Evolutionary conservation across 805 yeast species (phyloP), one percentile per base, ranked within the genome.

Genomic region (Pichia nakasei): DNA sequence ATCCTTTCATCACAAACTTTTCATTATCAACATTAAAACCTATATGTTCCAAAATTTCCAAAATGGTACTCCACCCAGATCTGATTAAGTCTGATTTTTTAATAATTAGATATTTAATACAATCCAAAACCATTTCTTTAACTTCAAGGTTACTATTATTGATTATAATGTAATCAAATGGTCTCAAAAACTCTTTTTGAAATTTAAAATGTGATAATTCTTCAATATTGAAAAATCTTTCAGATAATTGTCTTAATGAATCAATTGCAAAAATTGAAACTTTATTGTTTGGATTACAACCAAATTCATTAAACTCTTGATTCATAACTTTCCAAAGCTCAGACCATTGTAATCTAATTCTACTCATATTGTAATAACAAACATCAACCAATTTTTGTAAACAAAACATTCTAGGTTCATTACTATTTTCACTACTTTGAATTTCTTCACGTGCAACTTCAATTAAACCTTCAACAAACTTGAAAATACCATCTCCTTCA

Each of bases 301-400:
- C 95, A 50, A 88, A 89, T 39, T 71, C 75, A 51, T 86, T 85
- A 66, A 93, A 93, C 36, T 85, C 85, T 46, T 76, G 85, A 15
- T 95, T 96, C 85, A 93, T 85, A 9, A 85, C 83, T 15, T 84
- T 76, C 99, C 99, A 93, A 47, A 93, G 70, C 43, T 86, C 91
- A 6, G 95, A 78, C 97, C 98, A 93, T 64, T 94, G 96, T 48
- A 93, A 80, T 61, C 96, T 78, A 54, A 93, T 89, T 68, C 98
- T 84, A 41, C 80, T 80, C 97, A 93, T 93, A 61, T 94, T 94
- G 68, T 94, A 93, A 63, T 93, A 91, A 64, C 97, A 91, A 36
- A 93, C 95, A 64, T 94, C 98, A 42, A 93, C 95, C 72, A 93
- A 85, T 59, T 93, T 93, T 58, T 88, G 97, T 50, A 93, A 67